phyloP scores from a whole-genome alignment of 2,329 filamentous ascomycete genomes.

The Metarhizium guizhouense region DNA sequence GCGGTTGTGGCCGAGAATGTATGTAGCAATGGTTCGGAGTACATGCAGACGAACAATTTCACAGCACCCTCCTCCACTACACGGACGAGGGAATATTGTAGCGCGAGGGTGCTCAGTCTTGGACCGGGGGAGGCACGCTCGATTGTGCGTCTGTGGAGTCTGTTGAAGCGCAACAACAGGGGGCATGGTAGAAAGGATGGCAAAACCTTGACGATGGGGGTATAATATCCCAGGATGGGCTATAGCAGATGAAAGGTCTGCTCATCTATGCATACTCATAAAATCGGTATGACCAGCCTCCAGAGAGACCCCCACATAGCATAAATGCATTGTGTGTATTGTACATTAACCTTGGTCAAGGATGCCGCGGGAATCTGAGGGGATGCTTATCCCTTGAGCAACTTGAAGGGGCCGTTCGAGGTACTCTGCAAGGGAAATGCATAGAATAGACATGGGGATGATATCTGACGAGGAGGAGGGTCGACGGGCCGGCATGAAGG shows the following conservation, averaged over 20 bases:
- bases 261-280: neutral
- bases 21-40: neutral
- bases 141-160: conserved; percentile 11
- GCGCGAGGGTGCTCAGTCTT: conserved; percentile 3
- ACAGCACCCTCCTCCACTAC: conserved; percentile 1
- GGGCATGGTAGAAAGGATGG: conserved; percentile 4
- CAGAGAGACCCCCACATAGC: neutral
- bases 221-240: conserved; percentile 20
- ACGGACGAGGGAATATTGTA: neutral
- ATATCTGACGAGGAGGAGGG: neutral
- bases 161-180: conserved; percentile 3
- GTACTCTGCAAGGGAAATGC: neutral
- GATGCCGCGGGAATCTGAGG: neutral
- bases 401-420: neutral
- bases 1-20: conserved; percentile 1
- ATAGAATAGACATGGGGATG: neutral
- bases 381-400: neutral
- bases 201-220: conserved; percentile 10
- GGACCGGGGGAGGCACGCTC: conserved; percentile 9
- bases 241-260: conserved; percentile 15
- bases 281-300: neutral
- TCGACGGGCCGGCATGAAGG: neutral
- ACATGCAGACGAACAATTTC: neutral
- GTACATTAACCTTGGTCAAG: neutral
- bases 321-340: neutral